Base-by-base conservation (phyloP, 2,329 filamentous ascomycete genomes). In the Amauroascus niger region DNA sequence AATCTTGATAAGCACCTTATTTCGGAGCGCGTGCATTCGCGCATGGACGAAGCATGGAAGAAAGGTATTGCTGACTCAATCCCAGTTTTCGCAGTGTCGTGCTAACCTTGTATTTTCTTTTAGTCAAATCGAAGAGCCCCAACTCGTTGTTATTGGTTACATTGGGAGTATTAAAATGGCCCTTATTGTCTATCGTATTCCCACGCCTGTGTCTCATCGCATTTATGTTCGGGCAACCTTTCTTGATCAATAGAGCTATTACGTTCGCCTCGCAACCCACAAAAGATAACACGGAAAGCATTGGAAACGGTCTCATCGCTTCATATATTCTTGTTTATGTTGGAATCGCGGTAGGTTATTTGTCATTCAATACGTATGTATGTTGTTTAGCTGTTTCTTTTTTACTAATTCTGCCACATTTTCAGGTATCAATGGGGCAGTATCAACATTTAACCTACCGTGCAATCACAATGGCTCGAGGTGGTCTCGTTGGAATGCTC, bases 401-500 rank as follows among this genome's bases (percentile, higher is more conserved):
- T 35, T n/a, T 47, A 28, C 40, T 43, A 51, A n/a, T n/a, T n/a
- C n/a, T n/a, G n/a, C n/a, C n/a, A 30, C 28, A 20, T 28, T n/a
- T 43, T 6, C 47, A 72, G 70, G 50, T 72, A 11, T 63, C 65
- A 7, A 71, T 69, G 60, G 68, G 67, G 6, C 66, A 68, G 37
- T 72, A 71, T 46, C 65, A 71, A 43, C 72, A 76, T 59, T 61
- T 67, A 11, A 67, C 70, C 0, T 71, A 74, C 55, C 71, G 72
- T 5, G 62, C 65, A 9, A 69, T 72, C 24, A 72, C 71, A 8
- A 71, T 74, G 65, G 62, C 73, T 7, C 64, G 74, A 33, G 71
- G 71, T 8, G 68, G 64, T 0, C 59, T 76, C 6, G 65, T 75
- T n/a, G 72, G 75, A 0, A 64, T 79, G 58, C 72, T 82, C 1